Evolutionary conservation across 2,329 filamentous ascomycete species (phyloP).

Genomic region (Sporothrix luriei): DNA sequence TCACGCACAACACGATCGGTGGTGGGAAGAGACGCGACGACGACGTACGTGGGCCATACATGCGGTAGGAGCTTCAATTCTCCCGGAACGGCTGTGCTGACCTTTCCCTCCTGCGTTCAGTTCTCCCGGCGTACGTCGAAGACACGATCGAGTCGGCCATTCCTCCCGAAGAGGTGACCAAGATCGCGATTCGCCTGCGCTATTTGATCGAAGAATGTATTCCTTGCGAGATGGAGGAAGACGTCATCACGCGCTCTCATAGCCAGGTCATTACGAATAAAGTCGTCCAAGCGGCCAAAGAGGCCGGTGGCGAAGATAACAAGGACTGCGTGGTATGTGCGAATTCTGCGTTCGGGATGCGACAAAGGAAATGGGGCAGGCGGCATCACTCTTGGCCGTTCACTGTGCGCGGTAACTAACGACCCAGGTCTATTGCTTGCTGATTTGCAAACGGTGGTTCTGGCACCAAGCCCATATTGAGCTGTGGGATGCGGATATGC

Average conservation of each 20-base stretch:
- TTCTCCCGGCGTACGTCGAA: slow-evolving; percentile 66
- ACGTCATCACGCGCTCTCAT: slow-evolving; percentile 74
- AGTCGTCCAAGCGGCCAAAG: slow-evolving; percentile 77
- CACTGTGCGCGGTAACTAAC: not conserved
- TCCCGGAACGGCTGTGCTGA: not conserved
- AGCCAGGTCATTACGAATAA: slow-evolving; percentile 79
- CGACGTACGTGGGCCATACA: slow-evolving; percentile 37
- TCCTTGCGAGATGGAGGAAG: slow-evolving; percentile 83
- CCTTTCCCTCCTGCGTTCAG: slow-evolving; percentile 45
- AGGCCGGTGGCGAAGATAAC: slow-evolving; percentile 76
- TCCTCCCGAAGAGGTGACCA: slow-evolving; percentile 78
- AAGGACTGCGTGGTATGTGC: slow-evolving; percentile 66
- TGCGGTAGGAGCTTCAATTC: not conserved
- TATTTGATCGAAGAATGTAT: slow-evolving; percentile 88
- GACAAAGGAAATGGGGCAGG: not conserved
- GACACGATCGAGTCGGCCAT: slow-evolving; percentile 66
- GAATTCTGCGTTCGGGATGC: not conserved
- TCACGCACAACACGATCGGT: slow-evolving; percentile 38
- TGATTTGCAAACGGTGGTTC: slow-evolving; percentile 75
- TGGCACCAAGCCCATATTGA: slow-evolving; percentile 75
- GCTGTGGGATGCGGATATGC: slow-evolving; percentile 89
- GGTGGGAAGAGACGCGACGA: slow-evolving; percentile 42
- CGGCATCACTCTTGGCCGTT: not conserved
- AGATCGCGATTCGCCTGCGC: slow-evolving; percentile 84
- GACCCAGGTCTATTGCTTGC: slow-evolving; percentile 67